Percentiles rank a stretch among this genome's conserved stretches.
Conservation (phyloP, 2,329 filamentous ascomycete genomes). For the Cadophora sp. region DNA sequence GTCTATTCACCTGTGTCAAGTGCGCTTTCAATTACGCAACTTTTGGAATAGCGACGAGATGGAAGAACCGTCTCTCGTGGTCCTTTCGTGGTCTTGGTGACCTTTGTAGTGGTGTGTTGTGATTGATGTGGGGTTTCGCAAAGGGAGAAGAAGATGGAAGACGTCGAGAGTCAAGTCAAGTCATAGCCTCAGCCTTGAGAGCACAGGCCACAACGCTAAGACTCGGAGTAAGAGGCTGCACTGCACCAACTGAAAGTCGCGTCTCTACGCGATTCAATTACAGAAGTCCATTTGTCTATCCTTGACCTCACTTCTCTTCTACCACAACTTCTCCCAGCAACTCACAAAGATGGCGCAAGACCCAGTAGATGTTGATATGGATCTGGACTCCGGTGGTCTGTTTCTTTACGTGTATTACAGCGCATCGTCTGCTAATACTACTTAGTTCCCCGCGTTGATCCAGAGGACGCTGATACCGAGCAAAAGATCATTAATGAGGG, state of each 20-base stretch:
- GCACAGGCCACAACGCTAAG: conserved; percentile 11
- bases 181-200: conserved; percentile 13
- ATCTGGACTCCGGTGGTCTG: conserved; percentile 49
- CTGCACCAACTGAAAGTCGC: conserved; percentile 11
- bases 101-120: conserved; percentile 22
- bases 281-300: not conserved
- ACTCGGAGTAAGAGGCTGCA: conserved; percentile 12
- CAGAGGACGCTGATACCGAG: conserved; percentile 72
- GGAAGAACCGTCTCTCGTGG: conserved; percentile 17
- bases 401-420: not conserved
- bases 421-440: conserved; percentile 41
- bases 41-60: conserved; percentile 5
- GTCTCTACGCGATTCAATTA: conserved; percentile 16
- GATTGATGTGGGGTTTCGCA: conserved; percentile 33
- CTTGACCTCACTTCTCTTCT: not conserved
- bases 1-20: conserved; percentile 15
- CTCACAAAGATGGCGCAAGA: conserved; percentile 53
- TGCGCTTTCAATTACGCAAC: conserved; percentile 23
- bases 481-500: conserved; percentile 95
- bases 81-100: conserved; percentile 15
- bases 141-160: conserved; percentile 16
- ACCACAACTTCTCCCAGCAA: not conserved
- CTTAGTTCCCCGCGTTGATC: conserved; percentile 59
- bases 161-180: conserved; percentile 12
- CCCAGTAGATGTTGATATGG: conserved; percentile 53